phyloP scores from a whole-genome alignment of 345 rosid species.

The Pistacia vera region DNA sequence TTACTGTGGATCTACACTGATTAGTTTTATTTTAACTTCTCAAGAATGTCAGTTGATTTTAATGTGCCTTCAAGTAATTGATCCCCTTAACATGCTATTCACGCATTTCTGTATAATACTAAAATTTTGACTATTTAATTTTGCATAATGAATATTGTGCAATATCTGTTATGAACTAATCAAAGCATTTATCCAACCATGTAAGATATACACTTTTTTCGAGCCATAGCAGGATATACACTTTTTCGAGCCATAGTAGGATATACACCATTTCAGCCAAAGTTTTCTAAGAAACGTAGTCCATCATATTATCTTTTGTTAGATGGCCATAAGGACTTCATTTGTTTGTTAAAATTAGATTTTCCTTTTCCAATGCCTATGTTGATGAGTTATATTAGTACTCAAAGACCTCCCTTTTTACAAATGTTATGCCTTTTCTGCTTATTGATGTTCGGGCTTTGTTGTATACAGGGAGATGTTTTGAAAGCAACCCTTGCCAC shows the following conservation, averaged over 20 bases:
- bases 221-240: too few relatives aligned
- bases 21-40: neutral
- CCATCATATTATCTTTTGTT: neutral
- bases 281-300: neutral
- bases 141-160: neutral
- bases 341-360: slow-evolving; percentile 12
- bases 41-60: neutral
- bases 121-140: neutral
- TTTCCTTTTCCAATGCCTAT: neutral
- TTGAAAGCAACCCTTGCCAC: slow-evolving; percentile 88
- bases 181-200: slow-evolving; percentile 13
- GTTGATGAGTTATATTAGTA: neutral
- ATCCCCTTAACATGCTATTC: neutral
- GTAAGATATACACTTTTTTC: neutral
- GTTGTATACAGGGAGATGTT: slow-evolving; percentile 59
- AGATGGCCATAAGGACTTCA: neutral
- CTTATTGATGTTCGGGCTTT: slow-evolving; percentile 17
- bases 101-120: neutral
- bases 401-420: neutral
- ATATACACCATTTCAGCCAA: neutral
- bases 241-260: neutral
- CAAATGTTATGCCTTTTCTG: neutral
- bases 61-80: neutral
- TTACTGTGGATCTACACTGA: neutral
- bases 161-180: neutral